Evolutionary conservation across 352 stramenopile species (phyloP), one percentile per base, ranked within the genome.

Genomic region (Phytopythium boreale): DNA sequence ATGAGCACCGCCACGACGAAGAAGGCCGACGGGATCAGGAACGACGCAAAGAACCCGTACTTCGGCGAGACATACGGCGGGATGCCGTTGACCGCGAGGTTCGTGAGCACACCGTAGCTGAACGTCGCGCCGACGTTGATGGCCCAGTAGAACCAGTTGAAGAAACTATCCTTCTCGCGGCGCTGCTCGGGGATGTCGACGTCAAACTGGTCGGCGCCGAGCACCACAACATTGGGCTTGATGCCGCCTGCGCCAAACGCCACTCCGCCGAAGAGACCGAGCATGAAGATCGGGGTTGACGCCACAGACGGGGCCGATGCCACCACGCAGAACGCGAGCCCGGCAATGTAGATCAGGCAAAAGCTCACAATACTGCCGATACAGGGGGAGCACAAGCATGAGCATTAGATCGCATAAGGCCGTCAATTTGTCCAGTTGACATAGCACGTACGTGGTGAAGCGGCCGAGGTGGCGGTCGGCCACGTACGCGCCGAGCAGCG

Each of bases 101-200:
- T 97, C 8, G 89, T 93, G 29, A 98, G 77, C 55, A 97, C 75
- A 2, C 82, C 92, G 71, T 95, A 97, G 76, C 90, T 97, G 61
- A 97, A 85, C 39, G 92, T 91, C 10, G 92, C 89, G 39, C 92
- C 92, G 27, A 97, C 77, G 67, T 98, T 98, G 71, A 98, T 97
- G 17, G 87, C 76, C 88, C 88, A 97, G 74, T 98, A 98, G 72
- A 98, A 98, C 84, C 84, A 97, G 65, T 97, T 96, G 77, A 97
- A 97, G 69, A 97, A 97, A 43, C 82, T 92, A 66, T 92, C 88
- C 59, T 96, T 92, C 71, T 95, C 86, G 0, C 63, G 62, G 4
- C 82, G 80, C 70, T 96, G 83, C 9, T 71, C 72, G 0, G 83
- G 84, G 31, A 92, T 81, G 26, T 77, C 63, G 6, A 92, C 66